Base-by-base conservation (phyloP, 331 rosid species). In the Dryas integrifolia region DNA sequence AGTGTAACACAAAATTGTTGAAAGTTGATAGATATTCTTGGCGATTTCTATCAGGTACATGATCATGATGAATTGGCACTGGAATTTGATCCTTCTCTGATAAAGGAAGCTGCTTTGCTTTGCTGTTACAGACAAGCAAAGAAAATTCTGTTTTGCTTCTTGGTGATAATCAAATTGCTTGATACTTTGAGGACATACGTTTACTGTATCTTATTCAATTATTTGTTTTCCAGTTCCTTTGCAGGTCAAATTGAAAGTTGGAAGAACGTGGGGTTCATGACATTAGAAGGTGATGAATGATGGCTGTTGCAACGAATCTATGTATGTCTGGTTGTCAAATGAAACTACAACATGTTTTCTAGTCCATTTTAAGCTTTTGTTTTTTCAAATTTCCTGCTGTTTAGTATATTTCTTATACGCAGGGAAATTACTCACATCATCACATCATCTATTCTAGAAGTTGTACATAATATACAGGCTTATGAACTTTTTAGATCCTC, bases 241-340 rank as follows among this genome's bases (percentile, higher is more conserved):
- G 87, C 86, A 67, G 48, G 96, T 88, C 76, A 91, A 94, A 82
- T 77, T 94, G 74, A 85, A 86, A 84, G 84, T 89, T 70, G 97
- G 98, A 76, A 87, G 85, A 88, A 82, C 96, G 46, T 94, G 98
- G 98, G 98, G 98, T 76, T 86, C 98, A 7, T 67, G 60, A 68
- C 44, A 43, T 4, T 9, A 18, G 62, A 52, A 12, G 65, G 72
- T 18, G 12, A 11, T 7, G 45, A 41, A 51, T 13, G 30, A 21
- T 53, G 30, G 2, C 30, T 26, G 21, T 76, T 63, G 35, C 67
- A 15, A 51, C 41, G 35, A 67, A 38, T 21, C 44, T 12, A 21
- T 47, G 66, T 21, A 45, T 46, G 65, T 70, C 66, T 65, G 44
- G 13, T 50, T 24, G 9, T 43, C 6, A 40, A 69, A 58, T 39